These are phyloP conservation scores for Candida nanaspora DNA, from an alignment of 805 yeast genomes.

Conservation along the genomic window DNA sequence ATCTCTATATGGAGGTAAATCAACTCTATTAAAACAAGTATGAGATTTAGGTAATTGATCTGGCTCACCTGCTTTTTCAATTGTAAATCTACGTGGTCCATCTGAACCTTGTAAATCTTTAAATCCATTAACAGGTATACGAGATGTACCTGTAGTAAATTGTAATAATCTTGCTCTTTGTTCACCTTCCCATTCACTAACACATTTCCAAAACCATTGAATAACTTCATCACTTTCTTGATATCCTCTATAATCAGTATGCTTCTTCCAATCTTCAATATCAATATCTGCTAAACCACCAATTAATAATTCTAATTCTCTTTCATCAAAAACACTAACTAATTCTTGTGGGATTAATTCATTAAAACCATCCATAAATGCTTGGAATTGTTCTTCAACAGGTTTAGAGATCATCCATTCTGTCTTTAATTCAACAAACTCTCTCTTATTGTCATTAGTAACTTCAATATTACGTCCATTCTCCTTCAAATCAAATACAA, in stretches of 20 bases:
- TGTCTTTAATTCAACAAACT: conserved; percentile 88
- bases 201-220: conserved; percentile 98
- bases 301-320: conserved; percentile 91
- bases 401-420: conserved; percentile 95
- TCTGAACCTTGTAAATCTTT: conserved; percentile 98
- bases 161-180: conserved; percentile 93
- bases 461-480: conserved; percentile 87
- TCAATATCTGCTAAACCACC: conserved; percentile 99
- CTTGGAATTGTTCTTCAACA: conserved; percentile 92
- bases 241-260: conserved; percentile 97
- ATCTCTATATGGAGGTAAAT: conserved; percentile 87
- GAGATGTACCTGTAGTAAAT: conserved; percentile 97
- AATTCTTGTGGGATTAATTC: conserved; percentile 96
- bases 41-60: conserved; percentile 95
- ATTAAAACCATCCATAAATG: conserved; percentile 95
- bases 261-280: conserved; percentile 98
- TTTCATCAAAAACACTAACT: conserved; percentile 94
- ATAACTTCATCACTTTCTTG: conserved; percentile 94
- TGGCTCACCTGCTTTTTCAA: conserved; percentile 94
- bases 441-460: conserved; percentile 89
- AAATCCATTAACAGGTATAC: conserved; percentile 98
- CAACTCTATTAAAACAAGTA: conserved; percentile 98
- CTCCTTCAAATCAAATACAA: conserved; percentile 83
- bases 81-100: conserved; percentile 98
- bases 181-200: conserved; percentile 91